A percentile compares a stretch with the other conserved stretches of the same genome.
Evolutionary conservation across 2,329 filamentous ascomycete genomes (phyloP).

Genomic region (Colletotrichum higginsianum): DNA sequence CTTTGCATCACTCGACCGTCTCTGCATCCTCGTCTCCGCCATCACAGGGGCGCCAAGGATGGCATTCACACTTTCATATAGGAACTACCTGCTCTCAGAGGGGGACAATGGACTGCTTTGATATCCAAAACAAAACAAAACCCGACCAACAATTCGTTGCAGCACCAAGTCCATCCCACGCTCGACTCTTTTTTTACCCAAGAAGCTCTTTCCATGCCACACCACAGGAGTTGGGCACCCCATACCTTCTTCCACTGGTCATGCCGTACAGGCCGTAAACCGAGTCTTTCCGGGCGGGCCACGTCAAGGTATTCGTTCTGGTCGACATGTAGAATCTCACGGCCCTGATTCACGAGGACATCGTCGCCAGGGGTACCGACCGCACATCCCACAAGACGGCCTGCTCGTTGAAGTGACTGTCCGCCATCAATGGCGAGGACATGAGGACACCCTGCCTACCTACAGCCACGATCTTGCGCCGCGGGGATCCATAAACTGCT

Average conservation of each 20-base stretch:
- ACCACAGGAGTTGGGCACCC: constrained; percentile 40
- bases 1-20: constrained; percentile 43
- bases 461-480: constrained; percentile 41
- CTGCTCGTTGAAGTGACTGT: constrained; percentile 43
- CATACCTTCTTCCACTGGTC: constrained; percentile 37
- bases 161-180: constrained; percentile 40
- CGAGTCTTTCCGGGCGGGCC: constrained; percentile 45
- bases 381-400: constrained; percentile 42
- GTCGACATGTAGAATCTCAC: constrained; percentile 45
- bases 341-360: constrained; percentile 44
- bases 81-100: constrained; percentile 46
- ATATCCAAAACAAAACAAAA: constrained; percentile 22
- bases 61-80: constrained; percentile 46
- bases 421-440: constrained; percentile 43
- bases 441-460: constrained; percentile 42
- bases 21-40: constrained; percentile 41
- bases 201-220: constrained; percentile 44
- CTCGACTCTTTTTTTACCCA: constrained; percentile 45
- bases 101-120: constrained; percentile 45
- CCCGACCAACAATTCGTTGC: neutral
- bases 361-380: constrained; percentile 39
- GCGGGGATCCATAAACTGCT: constrained; percentile 44
- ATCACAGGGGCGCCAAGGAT: constrained; percentile 45
- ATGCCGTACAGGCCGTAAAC: constrained; percentile 34
- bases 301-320: constrained; percentile 43